Evolutionary conservation across 129 eudicot species (phyloP).

Genomic region (Apium graveolens): DNA sequence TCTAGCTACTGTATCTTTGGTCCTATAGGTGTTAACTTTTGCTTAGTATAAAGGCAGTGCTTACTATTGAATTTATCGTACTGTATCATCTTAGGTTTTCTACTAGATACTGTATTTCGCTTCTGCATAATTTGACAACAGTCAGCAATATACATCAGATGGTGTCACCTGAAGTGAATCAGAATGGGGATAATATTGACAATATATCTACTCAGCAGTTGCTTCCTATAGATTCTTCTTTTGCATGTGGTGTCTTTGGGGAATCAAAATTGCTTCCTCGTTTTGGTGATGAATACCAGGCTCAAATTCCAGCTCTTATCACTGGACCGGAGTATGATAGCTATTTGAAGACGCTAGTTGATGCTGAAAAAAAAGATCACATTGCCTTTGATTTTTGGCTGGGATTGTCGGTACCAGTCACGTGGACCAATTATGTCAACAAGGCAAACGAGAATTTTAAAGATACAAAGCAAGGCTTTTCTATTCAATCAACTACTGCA

Average conservation of each 20-base stretch:
- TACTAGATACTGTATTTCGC: background rate
- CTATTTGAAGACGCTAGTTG: constrained; percentile 14
- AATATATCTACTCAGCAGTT: background rate
- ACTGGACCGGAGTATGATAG: background rate
- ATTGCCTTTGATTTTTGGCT: constrained; percentile 23
- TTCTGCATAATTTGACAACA: background rate
- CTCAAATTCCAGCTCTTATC: background rate
- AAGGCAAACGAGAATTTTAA: background rate
- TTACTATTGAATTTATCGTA: background rate
- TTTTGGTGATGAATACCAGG: background rate
- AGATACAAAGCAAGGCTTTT: constrained; percentile 2
- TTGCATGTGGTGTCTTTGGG: constrained; percentile 12
- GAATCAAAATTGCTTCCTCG: constrained; percentile 12
- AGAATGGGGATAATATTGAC: background rate
- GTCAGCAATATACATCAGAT: background rate
- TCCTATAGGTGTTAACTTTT: background rate
- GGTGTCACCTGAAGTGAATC: background rate
- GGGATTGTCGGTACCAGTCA: constrained; percentile 53
- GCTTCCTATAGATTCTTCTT: background rate
- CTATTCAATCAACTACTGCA: background rate
- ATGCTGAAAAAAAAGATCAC: constrained; percentile 19
- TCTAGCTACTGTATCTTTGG: background rate
- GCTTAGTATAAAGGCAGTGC: background rate
- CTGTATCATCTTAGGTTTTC: background rate
- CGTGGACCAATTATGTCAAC: constrained; percentile 28